Evolutionary conservation across 257 asterid genomes (phyloP).

Genomic region (Nyctanthes arbortristis): DNA sequence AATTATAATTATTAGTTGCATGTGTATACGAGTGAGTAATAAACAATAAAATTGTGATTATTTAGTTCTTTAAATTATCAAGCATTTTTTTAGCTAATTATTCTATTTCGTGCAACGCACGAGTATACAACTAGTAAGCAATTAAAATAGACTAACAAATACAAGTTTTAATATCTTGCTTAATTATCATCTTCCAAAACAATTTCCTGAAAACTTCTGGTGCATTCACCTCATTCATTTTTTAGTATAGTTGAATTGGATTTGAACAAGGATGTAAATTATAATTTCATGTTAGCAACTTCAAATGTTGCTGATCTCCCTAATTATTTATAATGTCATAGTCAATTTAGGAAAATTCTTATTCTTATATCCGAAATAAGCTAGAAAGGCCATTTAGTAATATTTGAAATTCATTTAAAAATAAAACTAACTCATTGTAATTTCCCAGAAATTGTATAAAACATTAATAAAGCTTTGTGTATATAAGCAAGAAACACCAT

Average conservation of each 20-base stretch:
- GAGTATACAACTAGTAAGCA: neutral
- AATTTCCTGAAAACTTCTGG: too few relatives aligned
- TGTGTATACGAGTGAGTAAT: too few relatives aligned
- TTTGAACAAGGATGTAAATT: neutral
- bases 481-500: slow-evolving; percentile 4
- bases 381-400: slow-evolving; percentile 6
- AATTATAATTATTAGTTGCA: too few relatives aligned
- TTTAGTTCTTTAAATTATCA: too few relatives aligned
- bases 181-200: too few relatives aligned
- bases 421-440: slow-evolving; percentile 15
- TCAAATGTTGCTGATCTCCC: neutral
- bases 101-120: too few relatives aligned
- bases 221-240: neutral
- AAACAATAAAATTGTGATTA: too few relatives aligned
- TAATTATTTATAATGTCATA: neutral
- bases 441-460: slow-evolving; percentile 13
- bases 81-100: too few relatives aligned
- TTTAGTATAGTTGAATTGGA: neutral
- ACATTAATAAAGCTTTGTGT: slow-evolving; percentile 10
- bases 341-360: neutral
- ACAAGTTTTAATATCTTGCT: too few relatives aligned
- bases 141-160: too few relatives aligned
- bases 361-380: neutral
- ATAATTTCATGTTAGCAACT: neutral
- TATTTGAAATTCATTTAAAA: neutral